Conservation (phyloP, 257 asterid species). For the Verbascum thapsus region DNA sequence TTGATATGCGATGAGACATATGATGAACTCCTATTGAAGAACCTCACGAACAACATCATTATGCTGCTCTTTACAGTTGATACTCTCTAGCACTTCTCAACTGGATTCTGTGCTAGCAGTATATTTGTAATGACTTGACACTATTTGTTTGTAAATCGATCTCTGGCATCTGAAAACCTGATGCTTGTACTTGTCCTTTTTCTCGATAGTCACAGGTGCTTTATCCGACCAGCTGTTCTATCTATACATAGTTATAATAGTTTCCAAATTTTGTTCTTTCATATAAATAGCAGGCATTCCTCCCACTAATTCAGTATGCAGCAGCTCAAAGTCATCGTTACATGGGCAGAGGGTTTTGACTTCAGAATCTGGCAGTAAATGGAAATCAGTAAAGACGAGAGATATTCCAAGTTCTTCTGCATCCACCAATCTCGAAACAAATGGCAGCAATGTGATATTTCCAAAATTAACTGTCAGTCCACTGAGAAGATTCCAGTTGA, state of each 20-base stretch:
- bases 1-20: slow-evolving; percentile 6
- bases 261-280: slow-evolving; percentile 1
- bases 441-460: slow-evolving; percentile 38
- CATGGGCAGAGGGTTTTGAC: slow-evolving; percentile 45
- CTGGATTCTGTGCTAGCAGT: slow-evolving; percentile 7
- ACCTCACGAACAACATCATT: not conserved
- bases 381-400: slow-evolving; percentile 43
- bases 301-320: slow-evolving; percentile 47
- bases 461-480: slow-evolving; percentile 71
- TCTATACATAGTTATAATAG: not conserved
- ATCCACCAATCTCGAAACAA: slow-evolving; percentile 34
- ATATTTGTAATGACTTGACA: slow-evolving; percentile 2
- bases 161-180: not conserved
- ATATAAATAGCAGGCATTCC: slow-evolving; percentile 42
- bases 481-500: slow-evolving; percentile 81
- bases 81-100: not conserved
- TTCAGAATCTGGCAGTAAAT: slow-evolving; percentile 46
- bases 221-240: not conserved
- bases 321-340: slow-evolving; percentile 79
- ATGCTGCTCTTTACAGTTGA: not conserved
- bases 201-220: not conserved
- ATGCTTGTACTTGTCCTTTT: not conserved
- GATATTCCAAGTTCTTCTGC: slow-evolving; percentile 44
- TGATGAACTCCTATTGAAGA: not conserved
- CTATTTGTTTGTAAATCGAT: not conserved